phyloP scores from a whole-genome alignment of 73 alveolate species.

The Urostyla sp. region DNA sequence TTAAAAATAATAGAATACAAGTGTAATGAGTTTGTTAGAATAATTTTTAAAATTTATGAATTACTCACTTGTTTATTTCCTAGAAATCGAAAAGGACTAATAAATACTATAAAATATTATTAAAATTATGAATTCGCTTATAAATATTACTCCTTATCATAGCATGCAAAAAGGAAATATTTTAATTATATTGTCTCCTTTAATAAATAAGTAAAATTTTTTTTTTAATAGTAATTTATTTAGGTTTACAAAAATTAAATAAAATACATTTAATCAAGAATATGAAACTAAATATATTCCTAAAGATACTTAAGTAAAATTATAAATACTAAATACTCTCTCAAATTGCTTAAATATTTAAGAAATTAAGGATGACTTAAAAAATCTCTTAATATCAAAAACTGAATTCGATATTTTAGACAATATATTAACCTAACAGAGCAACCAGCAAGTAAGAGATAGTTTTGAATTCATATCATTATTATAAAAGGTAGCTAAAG shows the following conservation, averaged over 20 bases:
- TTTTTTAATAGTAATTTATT: too few relatives aligned
- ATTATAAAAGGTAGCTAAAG: background rate
- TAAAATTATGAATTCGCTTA: slow-evolving; percentile 7
- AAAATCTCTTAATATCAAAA: background rate
- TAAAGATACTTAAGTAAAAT: background rate
- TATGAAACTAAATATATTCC: background rate
- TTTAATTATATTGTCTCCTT: background rate
- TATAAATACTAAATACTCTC: background rate
- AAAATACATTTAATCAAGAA: background rate
- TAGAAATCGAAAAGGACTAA: slow-evolving; percentile 4
- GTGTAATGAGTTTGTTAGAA: slow-evolving; percentile 13
- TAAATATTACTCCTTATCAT: slow-evolving; percentile 14
- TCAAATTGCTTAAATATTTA: background rate
- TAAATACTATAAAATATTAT: background rate
- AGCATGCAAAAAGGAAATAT: background rate
- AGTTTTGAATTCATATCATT: background rate
- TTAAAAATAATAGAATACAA: background rate
- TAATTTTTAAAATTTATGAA: slow-evolving; percentile 27
- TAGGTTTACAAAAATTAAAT: background rate
- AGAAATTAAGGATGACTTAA: background rate
- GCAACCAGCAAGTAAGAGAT: background rate
- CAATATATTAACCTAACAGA: too few relatives aligned
- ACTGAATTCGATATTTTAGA: too few relatives aligned
- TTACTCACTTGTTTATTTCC: slow-evolving; percentile 7
- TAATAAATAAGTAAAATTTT: too few relatives aligned